Base-by-base conservation (phyloP, 345 rosid species). In the Clausena lansium region DNA sequence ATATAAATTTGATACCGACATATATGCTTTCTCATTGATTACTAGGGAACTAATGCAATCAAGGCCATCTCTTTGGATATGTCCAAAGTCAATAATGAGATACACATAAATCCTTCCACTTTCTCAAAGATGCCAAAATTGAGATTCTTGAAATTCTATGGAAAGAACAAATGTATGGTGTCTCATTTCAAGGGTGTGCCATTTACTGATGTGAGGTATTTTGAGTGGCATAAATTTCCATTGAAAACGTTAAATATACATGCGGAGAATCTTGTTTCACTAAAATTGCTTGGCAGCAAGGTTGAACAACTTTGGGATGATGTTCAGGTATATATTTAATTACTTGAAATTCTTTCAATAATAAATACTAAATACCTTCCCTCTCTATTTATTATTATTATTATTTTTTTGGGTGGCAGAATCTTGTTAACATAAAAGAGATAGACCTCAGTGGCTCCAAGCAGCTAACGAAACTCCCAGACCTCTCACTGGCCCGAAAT, bases 111-210 rank as follows among this genome's bases (percentile, higher is more conserved):
- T 45, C 45, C 39, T 17, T 38, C 45, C 5, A 79, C 78, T 15
- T 85, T 85, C 5, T 75, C 71, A 35, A 78, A 80, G 63, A 55
- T 83, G 71, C 50, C 55, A 36, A 67, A 36, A 5, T 71, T 85
- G 4, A 85, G 82, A 78, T 64, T 81, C 45, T 81, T 85, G 41
- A 85, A 66, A 77, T 65, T 85, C 58, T 61, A 45, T 28, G n/a
- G 58, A 52, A 5, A 52, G 6, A 52, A 52, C 22, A 52, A 52
- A 52, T 52, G 79, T n/a, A 50, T 65, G 35, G 8, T 74, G 36
- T 54, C 75, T 64, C 60, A 78, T 62, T 76, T 33, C 22, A 11
- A 7, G 57, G 83, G 79, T 20, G 79, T 81, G 15, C 52, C 61
- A 24, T 78, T 76, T 73, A 81, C 83, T 70, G 76, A 73, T 32